phyloP scores from a whole-genome alignment of 768 basidiomycete species.

The Russula griseocarnosa region DNA sequence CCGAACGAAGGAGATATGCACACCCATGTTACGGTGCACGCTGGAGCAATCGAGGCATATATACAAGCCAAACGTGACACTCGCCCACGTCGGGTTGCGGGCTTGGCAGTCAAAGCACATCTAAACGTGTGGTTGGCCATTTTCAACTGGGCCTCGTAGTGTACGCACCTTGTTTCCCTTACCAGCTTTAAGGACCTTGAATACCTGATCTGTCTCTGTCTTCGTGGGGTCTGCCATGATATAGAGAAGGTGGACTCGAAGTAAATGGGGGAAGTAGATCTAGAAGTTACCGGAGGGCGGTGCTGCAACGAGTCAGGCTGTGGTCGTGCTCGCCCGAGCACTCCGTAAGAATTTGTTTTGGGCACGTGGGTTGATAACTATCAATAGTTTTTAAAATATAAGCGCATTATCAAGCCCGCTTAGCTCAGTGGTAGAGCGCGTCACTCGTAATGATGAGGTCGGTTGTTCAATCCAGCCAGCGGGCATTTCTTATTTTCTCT shows the following conservation, averaged over 20 bases:
- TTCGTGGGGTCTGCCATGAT: conserved; percentile 74
- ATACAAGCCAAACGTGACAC: conserved; percentile 94
- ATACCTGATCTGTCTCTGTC: conserved; percentile 81
- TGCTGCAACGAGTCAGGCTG: background rate
- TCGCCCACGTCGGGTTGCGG: conserved; percentile 96
- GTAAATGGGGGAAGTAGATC: background rate
- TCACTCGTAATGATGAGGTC: conserved; percentile 32
- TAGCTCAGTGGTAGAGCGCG: conserved; percentile 36
- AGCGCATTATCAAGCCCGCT: conserved; percentile 14
- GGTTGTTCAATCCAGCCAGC: conserved; percentile 30
- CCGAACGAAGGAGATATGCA: conserved; percentile 97
- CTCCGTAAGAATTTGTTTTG: background rate
- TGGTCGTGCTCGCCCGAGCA: background rate
- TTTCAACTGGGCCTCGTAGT: background rate
- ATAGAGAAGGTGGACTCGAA: background rate
- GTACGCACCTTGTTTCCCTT: conserved; percentile 78
- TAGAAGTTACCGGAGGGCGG: background rate
- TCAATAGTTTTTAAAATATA: background rate
- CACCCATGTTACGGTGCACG: conserved; percentile 93
- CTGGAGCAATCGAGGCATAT: conserved; percentile 98
- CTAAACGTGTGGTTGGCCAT: conserved; percentile 37
- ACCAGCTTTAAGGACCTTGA: conserved; percentile 74
- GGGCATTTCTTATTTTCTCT: conserved; percentile 19
- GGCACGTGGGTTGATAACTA: background rate
- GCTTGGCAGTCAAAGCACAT: conserved; percentile 93